Percentiles rank a stretch among this genome's conserved stretches.
phyloP scores from a whole-genome alignment of 306 rosid genomes.

The Vicia sativa region DNA sequence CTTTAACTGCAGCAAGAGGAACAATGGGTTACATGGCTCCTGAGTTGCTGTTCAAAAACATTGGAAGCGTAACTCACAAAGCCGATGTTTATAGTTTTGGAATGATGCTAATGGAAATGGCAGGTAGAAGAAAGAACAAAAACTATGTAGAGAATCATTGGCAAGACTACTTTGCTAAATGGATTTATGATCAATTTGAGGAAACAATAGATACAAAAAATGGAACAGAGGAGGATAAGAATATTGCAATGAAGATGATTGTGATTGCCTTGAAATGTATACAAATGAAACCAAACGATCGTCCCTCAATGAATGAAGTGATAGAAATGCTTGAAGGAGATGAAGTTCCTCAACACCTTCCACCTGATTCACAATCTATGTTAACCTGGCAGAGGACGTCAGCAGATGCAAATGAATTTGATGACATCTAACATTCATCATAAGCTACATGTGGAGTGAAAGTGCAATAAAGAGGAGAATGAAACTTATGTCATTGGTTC shows the following conservation, averaged over 20 bases:
- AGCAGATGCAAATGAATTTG: background rate
- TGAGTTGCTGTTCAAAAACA: slow-evolving; percentile 26
- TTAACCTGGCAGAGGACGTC: slow-evolving; percentile 7
- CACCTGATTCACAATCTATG: slow-evolving; percentile 7
- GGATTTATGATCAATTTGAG: slow-evolving; percentile 30
- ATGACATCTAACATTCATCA: slow-evolving; percentile 1
- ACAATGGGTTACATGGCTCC: slow-evolving; percentile 37
- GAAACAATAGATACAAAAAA: slow-evolving; percentile 10
- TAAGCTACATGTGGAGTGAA: too few species aligned
- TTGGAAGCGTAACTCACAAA: slow-evolving; percentile 21
- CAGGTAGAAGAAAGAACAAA: slow-evolving; percentile 14
- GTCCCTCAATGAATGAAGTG: slow-evolving; percentile 26
- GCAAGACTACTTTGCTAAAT: slow-evolving; percentile 4
- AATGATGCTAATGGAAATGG: slow-evolving; percentile 30
- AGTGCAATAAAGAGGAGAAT: too few species aligned
- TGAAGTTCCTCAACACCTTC: slow-evolving; percentile 6
- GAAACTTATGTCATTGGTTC: background rate
- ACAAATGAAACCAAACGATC: slow-evolving; percentile 22
- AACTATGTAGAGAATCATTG: slow-evolving; percentile 4
- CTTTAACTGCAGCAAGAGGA: slow-evolving; percentile 38
- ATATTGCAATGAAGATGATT: slow-evolving; percentile 20
- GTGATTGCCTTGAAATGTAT: too few species aligned
- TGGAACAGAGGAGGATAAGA: slow-evolving; percentile 23
- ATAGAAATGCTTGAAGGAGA: slow-evolving; percentile 24
- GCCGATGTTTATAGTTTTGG: slow-evolving; percentile 35